A percentile compares a stretch with the other conserved stretches of the same genome.
phyloP scores from a whole-genome alignment of 768 basidiomycete species.

The Gelatoporia subvermispora region DNA sequence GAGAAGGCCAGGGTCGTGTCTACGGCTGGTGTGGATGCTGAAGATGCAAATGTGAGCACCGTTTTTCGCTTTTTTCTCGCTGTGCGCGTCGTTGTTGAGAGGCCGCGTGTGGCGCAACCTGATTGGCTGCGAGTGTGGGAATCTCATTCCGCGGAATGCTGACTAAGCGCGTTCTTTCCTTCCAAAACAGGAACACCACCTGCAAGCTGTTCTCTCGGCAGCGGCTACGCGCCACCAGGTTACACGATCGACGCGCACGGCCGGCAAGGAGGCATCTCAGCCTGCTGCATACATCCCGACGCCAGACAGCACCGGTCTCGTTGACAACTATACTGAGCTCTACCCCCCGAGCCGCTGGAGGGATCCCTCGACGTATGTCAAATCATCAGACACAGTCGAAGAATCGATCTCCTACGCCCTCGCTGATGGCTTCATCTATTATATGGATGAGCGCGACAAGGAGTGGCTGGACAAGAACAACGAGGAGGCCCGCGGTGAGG shows the following conservation, averaged over 20 bases:
- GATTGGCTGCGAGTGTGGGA: conserved; percentile 45
- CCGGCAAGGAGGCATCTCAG: conserved; percentile 34
- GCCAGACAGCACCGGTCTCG: conserved; percentile 81
- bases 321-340: conserved; percentile 71
- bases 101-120: conserved; percentile 36
- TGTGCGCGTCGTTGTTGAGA: conserved; percentile 39
- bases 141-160: conserved; percentile 47
- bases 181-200: conserved; percentile 46
- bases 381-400: conserved; percentile 83
- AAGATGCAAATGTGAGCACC: conserved; percentile 84
- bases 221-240: conserved; percentile 45
- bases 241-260: conserved; percentile 31
- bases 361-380: conserved; percentile 74
- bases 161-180: conserved; percentile 34
- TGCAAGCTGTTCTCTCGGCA: conserved; percentile 54
- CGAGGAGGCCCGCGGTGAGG: conserved; percentile 78
- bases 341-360: conserved; percentile 69
- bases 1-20: conserved; percentile 77
- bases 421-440: conserved; percentile 77
- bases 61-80: conserved; percentile 29
- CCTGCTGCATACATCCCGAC: conserved; percentile 83
- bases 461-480: conserved; percentile 95
- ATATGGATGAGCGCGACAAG: conserved; percentile 94
- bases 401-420: conserved; percentile 60
- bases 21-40: conserved; percentile 86